These are phyloP conservation scores for Myrica gale DNA, from an alignment of 306 rosid genomes.

Conservation along the genomic window DNA sequence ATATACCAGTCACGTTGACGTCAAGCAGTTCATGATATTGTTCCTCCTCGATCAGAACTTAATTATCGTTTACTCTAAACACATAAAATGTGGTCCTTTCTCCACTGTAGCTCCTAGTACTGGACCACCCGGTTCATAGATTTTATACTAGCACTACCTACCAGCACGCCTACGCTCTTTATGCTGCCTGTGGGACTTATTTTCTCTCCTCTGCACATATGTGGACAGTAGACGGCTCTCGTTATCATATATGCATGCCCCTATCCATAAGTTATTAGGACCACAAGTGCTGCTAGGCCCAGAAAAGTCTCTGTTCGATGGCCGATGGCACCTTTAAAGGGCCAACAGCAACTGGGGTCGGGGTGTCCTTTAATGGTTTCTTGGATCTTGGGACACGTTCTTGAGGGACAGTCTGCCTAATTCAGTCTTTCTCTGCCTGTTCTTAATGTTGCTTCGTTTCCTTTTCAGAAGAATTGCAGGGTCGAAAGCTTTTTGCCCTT, in stretches of 20 bases:
- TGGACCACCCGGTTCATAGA: slow-evolving; percentile 34
- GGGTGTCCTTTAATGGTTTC: slow-evolving; percentile 31
- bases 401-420: slow-evolving; percentile 27
- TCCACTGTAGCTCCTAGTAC: neutral
- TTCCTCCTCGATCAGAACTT: no score
- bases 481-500: neutral
- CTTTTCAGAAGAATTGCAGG: slow-evolving; percentile 45
- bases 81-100: slow-evolving; percentile 29
- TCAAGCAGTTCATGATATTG: no score
- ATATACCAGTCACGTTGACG: no score
- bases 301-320: neutral
- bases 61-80: neutral
- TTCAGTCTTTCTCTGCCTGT: slow-evolving; percentile 38
- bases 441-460: slow-evolving; percentile 50
- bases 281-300: neutral
- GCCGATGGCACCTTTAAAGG: slow-evolving; percentile 24
- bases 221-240: no score
- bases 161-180: slow-evolving; percentile 31
- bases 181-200: no score
- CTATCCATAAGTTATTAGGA: neutral
- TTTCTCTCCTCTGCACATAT: no score
- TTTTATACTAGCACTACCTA: slow-evolving; percentile 6
- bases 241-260: no score
- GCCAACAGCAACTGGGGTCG: slow-evolving; percentile 34
- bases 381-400: slow-evolving; percentile 59